phyloP scores from a whole-genome alignment of 2,329 filamentous ascomycete species.

The Colletotrichum somersetense region DNA sequence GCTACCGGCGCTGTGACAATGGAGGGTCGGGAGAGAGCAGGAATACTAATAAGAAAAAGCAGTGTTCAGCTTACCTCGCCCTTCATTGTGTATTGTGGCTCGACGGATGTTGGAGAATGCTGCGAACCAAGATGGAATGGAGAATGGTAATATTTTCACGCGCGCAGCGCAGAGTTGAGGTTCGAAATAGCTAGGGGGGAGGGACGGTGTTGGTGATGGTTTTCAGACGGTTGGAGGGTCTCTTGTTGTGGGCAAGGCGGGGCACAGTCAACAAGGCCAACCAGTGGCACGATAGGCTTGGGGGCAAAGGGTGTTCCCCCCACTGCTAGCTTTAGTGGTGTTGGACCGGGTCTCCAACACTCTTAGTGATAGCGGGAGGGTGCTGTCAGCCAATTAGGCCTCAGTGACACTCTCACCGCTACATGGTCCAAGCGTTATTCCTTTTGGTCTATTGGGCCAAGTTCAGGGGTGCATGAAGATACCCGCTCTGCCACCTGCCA shows the following conservation, averaged over 20 bases:
- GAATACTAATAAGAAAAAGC: neutral
- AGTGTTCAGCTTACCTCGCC: constrained; percentile 62
- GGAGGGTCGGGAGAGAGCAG: constrained; percentile 6
- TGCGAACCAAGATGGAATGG: constrained; percentile 43
- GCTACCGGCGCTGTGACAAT: neutral
- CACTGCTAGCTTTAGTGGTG: constrained; percentile 29
- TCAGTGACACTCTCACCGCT: constrained; percentile 45
- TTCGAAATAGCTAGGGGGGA: constrained; percentile 46
- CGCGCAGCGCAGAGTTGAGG: constrained; percentile 52
- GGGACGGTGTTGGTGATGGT: constrained; percentile 50
- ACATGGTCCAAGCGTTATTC: constrained; percentile 41
- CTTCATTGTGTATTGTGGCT: constrained; percentile 62
- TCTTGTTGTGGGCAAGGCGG: constrained; percentile 48
- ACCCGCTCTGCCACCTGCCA: constrained; percentile 35
- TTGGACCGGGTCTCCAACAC: constrained; percentile 23
- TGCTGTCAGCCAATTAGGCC: constrained; percentile 23
- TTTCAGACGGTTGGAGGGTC: constrained; percentile 49
- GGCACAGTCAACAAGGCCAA: constrained; percentile 45
- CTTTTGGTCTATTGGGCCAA: constrained; percentile 26
- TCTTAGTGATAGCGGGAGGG: constrained; percentile 17
- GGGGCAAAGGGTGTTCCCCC: constrained; percentile 20
- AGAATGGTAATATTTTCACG: constrained; percentile 47
- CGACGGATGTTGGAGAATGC: constrained; percentile 42
- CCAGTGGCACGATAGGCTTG: constrained; percentile 40
- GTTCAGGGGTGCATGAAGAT: constrained; percentile 42